phyloP scores from a whole-genome alignment of 164 flowering plant genomes.

The Umbilicus rupestris region DNA sequence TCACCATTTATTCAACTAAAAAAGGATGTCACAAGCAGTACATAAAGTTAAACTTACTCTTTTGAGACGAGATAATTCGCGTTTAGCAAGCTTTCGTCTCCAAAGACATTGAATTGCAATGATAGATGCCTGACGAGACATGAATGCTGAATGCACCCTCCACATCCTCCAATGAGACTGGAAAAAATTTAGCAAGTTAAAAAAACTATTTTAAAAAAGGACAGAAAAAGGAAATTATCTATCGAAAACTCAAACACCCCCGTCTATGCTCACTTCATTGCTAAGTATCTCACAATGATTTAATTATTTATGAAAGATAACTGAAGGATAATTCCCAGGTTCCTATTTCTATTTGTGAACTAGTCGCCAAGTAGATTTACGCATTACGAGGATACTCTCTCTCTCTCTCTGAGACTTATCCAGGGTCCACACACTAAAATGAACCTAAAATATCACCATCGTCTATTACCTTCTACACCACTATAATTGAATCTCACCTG shows the following conservation, averaged over 20 bases:
- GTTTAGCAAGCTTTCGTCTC: slow-evolving; percentile 76
- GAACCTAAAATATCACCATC: neutral
- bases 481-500: slow-evolving; percentile 46
- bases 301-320: neutral
- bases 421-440: neutral
- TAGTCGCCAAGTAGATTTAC: no score
- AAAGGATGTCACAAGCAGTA: neutral
- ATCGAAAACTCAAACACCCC: neutral
- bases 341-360: no score
- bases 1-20: neutral
- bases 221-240: neutral
- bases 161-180: slow-evolving; percentile 83
- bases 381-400: no score
- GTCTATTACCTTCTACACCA: neutral
- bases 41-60: slow-evolving; percentile 26
- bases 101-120: slow-evolving; percentile 78
- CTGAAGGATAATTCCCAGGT: no score
- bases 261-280: neutral
- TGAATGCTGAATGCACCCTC: slow-evolving; percentile 41
- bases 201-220: neutral
- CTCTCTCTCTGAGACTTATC: no score
- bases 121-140: slow-evolving; percentile 37
- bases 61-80: slow-evolving; percentile 70
- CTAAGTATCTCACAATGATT: neutral
- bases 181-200: neutral